These are phyloP conservation scores for Verbena officinalis DNA, from an alignment of 257 asterid genomes.

Conservation along the genomic window DNA sequence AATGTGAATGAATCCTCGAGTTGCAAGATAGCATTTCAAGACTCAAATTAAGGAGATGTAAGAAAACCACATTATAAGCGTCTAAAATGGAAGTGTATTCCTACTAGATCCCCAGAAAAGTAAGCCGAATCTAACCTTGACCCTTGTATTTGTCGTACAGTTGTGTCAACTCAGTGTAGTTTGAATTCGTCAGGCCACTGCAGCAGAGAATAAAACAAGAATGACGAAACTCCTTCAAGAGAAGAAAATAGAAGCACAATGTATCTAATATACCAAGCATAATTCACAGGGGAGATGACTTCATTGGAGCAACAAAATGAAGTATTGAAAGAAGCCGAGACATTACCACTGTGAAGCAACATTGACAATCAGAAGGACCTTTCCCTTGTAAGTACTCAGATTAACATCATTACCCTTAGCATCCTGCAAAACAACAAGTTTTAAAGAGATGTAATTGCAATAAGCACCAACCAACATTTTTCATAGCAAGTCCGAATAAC, in stretches of 20 bases:
- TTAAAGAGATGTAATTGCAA: slow-evolving; percentile 6
- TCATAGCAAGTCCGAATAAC: neutral
- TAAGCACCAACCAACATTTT: neutral
- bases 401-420: slow-evolving; percentile 74
- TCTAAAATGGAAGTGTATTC: neutral
- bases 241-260: slow-evolving; percentile 14
- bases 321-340: slow-evolving; percentile 3
- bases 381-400: slow-evolving; percentile 73
- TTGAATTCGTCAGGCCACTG: slow-evolving; percentile 88
- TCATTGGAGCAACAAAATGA: neutral
- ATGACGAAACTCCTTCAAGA: neutral
- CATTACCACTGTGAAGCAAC: slow-evolving; percentile 92
- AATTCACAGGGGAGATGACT: neutral
- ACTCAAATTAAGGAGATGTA: slow-evolving; percentile 8
- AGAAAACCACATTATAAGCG: neutral
- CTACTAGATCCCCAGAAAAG: slow-evolving; percentile 1
- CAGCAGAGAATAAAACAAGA: slow-evolving; percentile 33
- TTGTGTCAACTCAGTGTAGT: slow-evolving; percentile 70
- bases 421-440: slow-evolving; percentile 52
- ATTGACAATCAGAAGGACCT: slow-evolving; percentile 76
- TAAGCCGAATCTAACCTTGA: slow-evolving; percentile 52
- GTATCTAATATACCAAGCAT: neutral
- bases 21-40: slow-evolving; percentile 1
- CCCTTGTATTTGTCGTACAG: slow-evolving; percentile 75
- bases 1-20: too few relatives aligned